phyloP scores from a whole-genome alignment of 2,329 filamentous ascomycete species.

The Fusarium sp. region DNA sequence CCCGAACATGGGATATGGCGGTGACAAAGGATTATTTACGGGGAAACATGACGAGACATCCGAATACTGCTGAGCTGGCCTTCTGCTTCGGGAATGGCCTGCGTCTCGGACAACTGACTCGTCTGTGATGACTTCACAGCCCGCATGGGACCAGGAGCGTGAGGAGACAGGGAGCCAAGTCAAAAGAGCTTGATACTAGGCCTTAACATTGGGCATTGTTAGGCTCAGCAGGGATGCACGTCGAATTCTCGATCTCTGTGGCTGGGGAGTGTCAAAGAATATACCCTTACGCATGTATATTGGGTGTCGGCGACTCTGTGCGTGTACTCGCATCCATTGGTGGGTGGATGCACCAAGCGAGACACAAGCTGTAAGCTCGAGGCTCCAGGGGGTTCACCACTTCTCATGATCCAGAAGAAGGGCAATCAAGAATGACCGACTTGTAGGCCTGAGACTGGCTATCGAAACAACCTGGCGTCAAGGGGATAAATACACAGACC shows the following conservation, averaged over 20 bases:
- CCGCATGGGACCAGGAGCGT: constrained; percentile 42
- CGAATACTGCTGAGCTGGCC: constrained; percentile 48
- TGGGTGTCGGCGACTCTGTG: constrained; percentile 23
- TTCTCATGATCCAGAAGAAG: constrained; percentile 31
- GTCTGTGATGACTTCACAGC: constrained; percentile 45
- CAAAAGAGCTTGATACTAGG: constrained; percentile 16
- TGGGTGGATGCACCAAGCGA: constrained; percentile 37
- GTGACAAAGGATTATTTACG: constrained; percentile 36
- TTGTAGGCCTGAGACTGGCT: constrained; percentile 29
- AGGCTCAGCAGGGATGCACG: constrained; percentile 40
- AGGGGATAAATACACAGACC: constrained; percentile 29
- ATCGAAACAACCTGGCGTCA: constrained; percentile 22
- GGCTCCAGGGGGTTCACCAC: constrained; percentile 27
- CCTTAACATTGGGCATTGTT: constrained; percentile 44
- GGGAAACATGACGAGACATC: constrained; percentile 38
- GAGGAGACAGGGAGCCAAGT: constrained; percentile 18
- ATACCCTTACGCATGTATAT: constrained; percentile 36
- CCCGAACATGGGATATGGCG: constrained; percentile 29
- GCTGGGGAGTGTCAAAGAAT: constrained; percentile 34
- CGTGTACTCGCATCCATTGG: constrained; percentile 21
- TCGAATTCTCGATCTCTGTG: constrained; percentile 32
- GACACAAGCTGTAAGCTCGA: constrained; percentile 32
- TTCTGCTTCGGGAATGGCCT: constrained; percentile 49
- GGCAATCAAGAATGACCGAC: constrained; percentile 29
- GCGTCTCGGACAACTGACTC: constrained; percentile 45